Evolutionary conservation across 176 grass and related monocot species (phyloP), one percentile per base, ranked within the genome.

Genomic region (Hordeum vulgare): DNA sequence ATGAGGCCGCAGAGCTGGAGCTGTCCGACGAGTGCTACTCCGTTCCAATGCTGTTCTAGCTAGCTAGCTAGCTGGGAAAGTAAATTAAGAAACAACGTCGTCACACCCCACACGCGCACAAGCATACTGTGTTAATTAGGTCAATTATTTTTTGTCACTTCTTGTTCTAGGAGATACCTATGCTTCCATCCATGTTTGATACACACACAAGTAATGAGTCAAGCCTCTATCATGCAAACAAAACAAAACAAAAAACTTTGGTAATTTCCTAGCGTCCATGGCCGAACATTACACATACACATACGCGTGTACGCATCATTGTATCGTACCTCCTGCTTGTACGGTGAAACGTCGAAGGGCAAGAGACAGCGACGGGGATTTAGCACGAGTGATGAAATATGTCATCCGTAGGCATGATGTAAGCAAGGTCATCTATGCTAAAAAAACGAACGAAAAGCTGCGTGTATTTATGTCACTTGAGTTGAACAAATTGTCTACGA

Each of bases 1-100:
- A 97, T 8, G 94, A 97, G 71, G 74, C 89, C 9, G 62, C 80
- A 2, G 87, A 85, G 77, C 70, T 92, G 83, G 83, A 84, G 42
- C 84, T 86, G 17, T 84, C 86, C 27, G 65, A 85, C 11, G 86
- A 33, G 27, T 72, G 80, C 84, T 92, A 71, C 86, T 86, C 90
- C 54, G 86, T 89, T 39, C 80, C 83, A 8, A 84, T 80, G 80
- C 40, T 86, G 42, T 86, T 78, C 75, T 92, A 93, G 47, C 47
- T 51, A 49, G 45, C 45, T 7, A 8, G 29, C 7, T 37, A 14
- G 63, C 49, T 77, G 4, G 23, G 14, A 21, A 11, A 71, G 8
- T 41, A 25, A 36, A 40, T 2, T 69, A 24, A 26, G 36, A 75
- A 75, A 75, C 13, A 18, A 28, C 64, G 39, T 49, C 51, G 51